Percentiles rank a stretch among this genome's conserved stretches.
Conservation (phyloP, 1,284 basidiomycete genomes). For the Laetiporus sulphureus region DNA sequence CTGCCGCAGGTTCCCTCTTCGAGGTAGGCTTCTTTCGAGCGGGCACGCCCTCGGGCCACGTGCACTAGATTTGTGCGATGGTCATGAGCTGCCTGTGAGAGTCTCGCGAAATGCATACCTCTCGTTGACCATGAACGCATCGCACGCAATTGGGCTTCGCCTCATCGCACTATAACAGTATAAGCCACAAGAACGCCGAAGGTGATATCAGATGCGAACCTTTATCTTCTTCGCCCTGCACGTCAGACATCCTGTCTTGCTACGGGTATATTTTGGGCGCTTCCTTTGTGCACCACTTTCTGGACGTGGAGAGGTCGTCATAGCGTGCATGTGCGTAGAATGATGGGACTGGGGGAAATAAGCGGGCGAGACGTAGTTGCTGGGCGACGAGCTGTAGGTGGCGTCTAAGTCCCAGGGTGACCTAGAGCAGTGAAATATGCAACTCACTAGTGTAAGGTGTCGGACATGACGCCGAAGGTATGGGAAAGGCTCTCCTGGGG, state of each 20-base stretch:
- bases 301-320: constrained; percentile 38
- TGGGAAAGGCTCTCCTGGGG: constrained; percentile 20
- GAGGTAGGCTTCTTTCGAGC: constrained; percentile 47
- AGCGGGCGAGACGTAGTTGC: constrained; percentile 36
- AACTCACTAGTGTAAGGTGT: constrained; percentile 55
- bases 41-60: constrained; percentile 72
- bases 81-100: not conserved
- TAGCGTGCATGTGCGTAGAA: constrained; percentile 36
- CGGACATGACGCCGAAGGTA: constrained; percentile 43
- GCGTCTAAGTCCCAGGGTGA: constrained; percentile 14
- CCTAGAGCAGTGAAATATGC: constrained; percentile 3
- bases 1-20: constrained; percentile 31
- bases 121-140: constrained; percentile 72
- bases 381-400: constrained; percentile 29
- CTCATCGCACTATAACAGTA: constrained; percentile 67
- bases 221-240: constrained; percentile 85
- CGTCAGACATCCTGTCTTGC: constrained; percentile 80
- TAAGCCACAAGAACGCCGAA: constrained; percentile 9
- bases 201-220: constrained; percentile 34
- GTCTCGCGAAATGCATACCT: constrained; percentile 37
- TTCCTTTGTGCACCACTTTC: constrained; percentile 55
- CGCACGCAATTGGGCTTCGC: constrained; percentile 74
- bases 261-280: constrained; percentile 80
- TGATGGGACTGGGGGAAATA: constrained; percentile 41
- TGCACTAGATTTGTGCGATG: constrained; percentile 53